Evolutionary conservation across 768 basidiomycete species (phyloP).

Genomic region (Boletellus ananas): DNA sequence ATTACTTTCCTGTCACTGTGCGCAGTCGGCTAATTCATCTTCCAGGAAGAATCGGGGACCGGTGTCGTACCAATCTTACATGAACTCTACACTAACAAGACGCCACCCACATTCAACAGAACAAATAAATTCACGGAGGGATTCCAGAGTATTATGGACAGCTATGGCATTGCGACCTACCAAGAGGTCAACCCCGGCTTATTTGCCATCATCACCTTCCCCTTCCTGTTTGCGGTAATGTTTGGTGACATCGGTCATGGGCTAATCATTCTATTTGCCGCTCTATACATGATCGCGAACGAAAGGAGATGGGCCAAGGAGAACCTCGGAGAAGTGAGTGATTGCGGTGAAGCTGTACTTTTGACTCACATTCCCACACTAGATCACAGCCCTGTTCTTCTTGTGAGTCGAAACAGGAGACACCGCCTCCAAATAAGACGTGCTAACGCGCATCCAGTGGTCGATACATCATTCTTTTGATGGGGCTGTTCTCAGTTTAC

Average conservation of each 20-base stretch:
- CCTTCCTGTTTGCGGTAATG: constrained; percentile 99
- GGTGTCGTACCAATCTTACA: constrained; percentile 89
- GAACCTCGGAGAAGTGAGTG: constrained; percentile 68
- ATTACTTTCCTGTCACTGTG: constrained; percentile 11
- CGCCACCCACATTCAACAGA: constrained; percentile 91
- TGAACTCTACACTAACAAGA: constrained; percentile 84
- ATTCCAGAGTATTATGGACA: constrained; percentile 98
- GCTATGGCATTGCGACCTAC: constrained; percentile 91
- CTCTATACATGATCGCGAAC: constrained; percentile 79
- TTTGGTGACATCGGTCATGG: constrained; percentile 99
- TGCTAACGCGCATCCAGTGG: constrained; percentile 53
- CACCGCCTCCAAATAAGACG: constrained; percentile 2
- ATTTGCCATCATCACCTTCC: constrained; percentile 90
- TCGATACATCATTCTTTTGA: constrained; percentile 96
- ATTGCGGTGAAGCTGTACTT: not conserved
- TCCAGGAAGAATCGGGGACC: constrained; percentile 86
- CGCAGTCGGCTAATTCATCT: not conserved
- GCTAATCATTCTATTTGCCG: constrained; percentile 71
- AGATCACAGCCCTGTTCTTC: constrained; percentile 90
- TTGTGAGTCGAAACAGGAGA: constrained; percentile 54
- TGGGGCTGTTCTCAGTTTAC: constrained; percentile 97
- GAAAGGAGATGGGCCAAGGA: constrained; percentile 75
- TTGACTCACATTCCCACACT: constrained; percentile 13
- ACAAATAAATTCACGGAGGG: constrained; percentile 96
- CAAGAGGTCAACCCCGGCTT: constrained; percentile 97